Conservation (phyloP, 1,284 basidiomycete species). For the Albatrellus sp. region DNA sequence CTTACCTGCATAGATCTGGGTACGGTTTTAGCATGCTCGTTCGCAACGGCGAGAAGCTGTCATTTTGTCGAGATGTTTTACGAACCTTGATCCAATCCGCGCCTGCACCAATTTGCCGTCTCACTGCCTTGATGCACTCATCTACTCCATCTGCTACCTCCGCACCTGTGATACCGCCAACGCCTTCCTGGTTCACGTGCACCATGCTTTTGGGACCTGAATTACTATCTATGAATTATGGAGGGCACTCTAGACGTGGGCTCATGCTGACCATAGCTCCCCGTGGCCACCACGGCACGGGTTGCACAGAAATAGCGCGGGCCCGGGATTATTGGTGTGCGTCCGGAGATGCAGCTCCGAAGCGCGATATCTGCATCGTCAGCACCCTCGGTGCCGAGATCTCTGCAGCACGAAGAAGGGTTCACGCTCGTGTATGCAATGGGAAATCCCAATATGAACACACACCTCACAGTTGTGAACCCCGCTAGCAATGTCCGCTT, state of each 20-base stretch:
- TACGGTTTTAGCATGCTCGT: background rate
- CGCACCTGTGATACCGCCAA: slow-evolving; percentile 45
- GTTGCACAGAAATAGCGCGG: slow-evolving; percentile 56
- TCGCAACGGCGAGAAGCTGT: background rate
- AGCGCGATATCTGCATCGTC: slow-evolving; percentile 50
- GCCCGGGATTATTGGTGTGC: slow-evolving; percentile 40
- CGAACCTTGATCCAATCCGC: slow-evolving; percentile 53
- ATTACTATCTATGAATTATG: background rate
- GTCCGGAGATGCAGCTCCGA: slow-evolving; percentile 41
- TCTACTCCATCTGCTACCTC: slow-evolving; percentile 47
- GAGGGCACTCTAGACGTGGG: background rate
- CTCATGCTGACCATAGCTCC: slow-evolving; percentile 33
- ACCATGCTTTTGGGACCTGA: slow-evolving; percentile 43
- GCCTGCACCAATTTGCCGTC: slow-evolving; percentile 54
- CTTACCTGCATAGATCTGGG: slow-evolving; percentile 39
- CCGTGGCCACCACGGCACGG: slow-evolving; percentile 48
- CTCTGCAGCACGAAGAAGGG: slow-evolving; percentile 23
- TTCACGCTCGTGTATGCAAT: background rate
- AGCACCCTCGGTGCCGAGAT: slow-evolving; percentile 57
- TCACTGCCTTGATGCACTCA: slow-evolving; percentile 41
- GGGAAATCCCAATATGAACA: background rate
- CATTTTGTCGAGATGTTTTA: background rate
- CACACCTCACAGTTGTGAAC: slow-evolving; percentile 53
- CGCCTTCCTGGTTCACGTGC: slow-evolving; percentile 33
- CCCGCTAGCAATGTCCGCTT: slow-evolving; percentile 48